These are phyloP conservation scores for Pythium chondricola DNA, from an alignment of 352 stramenopile genomes.

Conservation along the genomic window DNA sequence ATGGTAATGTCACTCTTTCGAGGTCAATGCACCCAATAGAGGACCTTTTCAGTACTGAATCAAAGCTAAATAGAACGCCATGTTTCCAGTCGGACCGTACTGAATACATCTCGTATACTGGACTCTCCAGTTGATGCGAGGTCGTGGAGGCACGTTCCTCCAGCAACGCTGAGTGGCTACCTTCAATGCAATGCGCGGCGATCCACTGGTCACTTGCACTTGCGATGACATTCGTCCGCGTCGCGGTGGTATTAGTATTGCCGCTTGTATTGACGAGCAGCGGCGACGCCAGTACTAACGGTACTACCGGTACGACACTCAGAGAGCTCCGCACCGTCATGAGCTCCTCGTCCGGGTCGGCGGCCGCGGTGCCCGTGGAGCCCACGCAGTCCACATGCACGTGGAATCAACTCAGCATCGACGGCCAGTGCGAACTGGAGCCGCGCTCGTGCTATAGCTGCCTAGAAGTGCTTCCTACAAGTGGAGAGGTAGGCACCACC, in stretches of 20 bases:
- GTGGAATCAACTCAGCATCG: slow-evolving; percentile 24
- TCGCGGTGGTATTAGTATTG: background rate
- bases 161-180: background rate
- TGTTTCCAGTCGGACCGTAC: background rate
- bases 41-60: background rate
- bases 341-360: slow-evolving; percentile 9
- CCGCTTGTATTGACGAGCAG: too few relatives aligned
- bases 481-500: slow-evolving; percentile 20
- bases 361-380: slow-evolving; percentile 6
- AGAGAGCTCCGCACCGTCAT: slow-evolving; percentile 13
- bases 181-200: too few relatives aligned
- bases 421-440: slow-evolving; percentile 30
- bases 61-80: background rate
- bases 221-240: background rate
- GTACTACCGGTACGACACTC: too few relatives aligned
- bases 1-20: background rate
- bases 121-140: background rate
- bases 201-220: too few relatives aligned
- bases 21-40: background rate
- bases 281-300: too few relatives aligned
- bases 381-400: slow-evolving; percentile 30
- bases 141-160: background rate
- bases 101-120: background rate
- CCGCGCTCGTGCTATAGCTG: slow-evolving; percentile 30
- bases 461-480: slow-evolving; percentile 19